Evolutionary conservation across 805 yeast genomes (phyloP).

Genomic region (Yamadazyma nakazawae): DNA sequence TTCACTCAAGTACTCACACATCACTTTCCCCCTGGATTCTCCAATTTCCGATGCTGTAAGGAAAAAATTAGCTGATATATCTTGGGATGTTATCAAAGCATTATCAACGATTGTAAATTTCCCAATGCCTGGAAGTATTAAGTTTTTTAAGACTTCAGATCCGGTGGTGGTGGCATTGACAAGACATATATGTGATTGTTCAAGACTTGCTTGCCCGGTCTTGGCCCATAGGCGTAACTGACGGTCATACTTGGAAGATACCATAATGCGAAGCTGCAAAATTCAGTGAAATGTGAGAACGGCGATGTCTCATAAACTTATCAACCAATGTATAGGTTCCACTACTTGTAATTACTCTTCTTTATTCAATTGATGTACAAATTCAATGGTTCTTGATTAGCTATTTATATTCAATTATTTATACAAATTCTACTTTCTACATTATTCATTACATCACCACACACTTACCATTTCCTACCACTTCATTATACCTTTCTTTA

Average conservation of each 20-base stretch:
- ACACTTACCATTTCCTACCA: slow-evolving; percentile 14
- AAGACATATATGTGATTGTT: slow-evolving; percentile 56
- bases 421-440: not conserved
- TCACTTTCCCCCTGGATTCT: slow-evolving; percentile 32
- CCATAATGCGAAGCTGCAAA: slow-evolving; percentile 3
- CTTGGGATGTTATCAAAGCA: slow-evolving; percentile 34
- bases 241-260: slow-evolving; percentile 66
- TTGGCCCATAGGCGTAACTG: slow-evolving; percentile 86
- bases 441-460: slow-evolving; percentile 5
- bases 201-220: slow-evolving; percentile 65
- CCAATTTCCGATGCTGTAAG: slow-evolving; percentile 46
- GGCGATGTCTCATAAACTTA: no score
- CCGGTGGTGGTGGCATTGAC: slow-evolving; percentile 56
- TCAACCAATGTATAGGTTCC: no score
- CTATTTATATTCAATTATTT: not conserved
- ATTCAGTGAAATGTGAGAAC: not conserved
- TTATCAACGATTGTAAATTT: slow-evolving; percentile 53
- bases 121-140: slow-evolving; percentile 74
- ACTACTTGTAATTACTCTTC: no score
- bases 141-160: slow-evolving; percentile 71
- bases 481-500: slow-evolving; percentile 33
- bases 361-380: not conserved
- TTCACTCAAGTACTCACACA: slow-evolving; percentile 45
- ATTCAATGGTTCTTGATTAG: no score
- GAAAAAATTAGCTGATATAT: slow-evolving; percentile 63